Base-by-base conservation (phyloP, 768 basidiomycete genomes). In the Termitomyces sp. region DNA sequence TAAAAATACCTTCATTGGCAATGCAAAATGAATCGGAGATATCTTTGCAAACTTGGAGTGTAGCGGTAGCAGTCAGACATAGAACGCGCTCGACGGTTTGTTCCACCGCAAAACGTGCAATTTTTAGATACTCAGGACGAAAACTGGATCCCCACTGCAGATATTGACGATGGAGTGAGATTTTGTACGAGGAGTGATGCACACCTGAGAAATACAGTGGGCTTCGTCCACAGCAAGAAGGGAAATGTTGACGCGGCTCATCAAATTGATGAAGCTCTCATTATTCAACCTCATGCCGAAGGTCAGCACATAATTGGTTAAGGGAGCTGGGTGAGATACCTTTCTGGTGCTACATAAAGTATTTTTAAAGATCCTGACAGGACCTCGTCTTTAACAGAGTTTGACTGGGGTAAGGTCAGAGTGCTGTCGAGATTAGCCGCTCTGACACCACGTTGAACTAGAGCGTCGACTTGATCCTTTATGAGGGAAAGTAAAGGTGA, bases 191-290 rank as follows among this genome's bases (percentile, higher is more conserved):
- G 11, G 27, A 15, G 5, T 5, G n/a, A 18, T 20, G 35, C 57
- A 35, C 33, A 73, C 73, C 63, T 76, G 74, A 0, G 75, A 75
- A 32, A 77, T 73, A 58, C 78, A 79, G 52, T 80, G 78, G 1
- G 76, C 74, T 59, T 80, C 78, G 48, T 81, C 79, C 0, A 81
- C 73, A 0, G 80, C 79, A 1, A 81, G 66, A 0, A 82, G 64
- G 1, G 76, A 71, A 10, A 81, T 74, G 38, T 68, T 70, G 32
- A 77, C 71, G 11, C 64, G 61, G 7, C 60, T 56, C 68, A 82
- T 77, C 71, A 81, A 66, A 48, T 60, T 50, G 23, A 60, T 52
- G 38, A 60, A 60, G 10, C 59, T 55, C 33, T 60, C 59, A 39
- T 60, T 60, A 18, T 60, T 60, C 13, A 60, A 52, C 25, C 59